Percentiles rank a stretch among this genome's conserved stretches.
Evolutionary conservation across 768 basidiomycete genomes (phyloP).

Genomic region (Trametopsis cervina): DNA sequence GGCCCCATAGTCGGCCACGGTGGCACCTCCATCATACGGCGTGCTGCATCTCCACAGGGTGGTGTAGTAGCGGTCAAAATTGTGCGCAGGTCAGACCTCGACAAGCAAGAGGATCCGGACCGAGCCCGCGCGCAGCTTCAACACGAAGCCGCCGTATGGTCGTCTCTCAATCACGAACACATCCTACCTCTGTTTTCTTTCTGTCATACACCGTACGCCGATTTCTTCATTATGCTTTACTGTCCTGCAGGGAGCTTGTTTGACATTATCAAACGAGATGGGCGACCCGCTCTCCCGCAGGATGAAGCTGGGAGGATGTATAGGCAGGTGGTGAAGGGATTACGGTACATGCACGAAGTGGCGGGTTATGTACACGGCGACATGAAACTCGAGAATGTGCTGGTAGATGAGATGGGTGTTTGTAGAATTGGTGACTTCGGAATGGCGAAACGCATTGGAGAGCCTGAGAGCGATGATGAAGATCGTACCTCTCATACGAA

Average conservation of each 20-base stretch:
- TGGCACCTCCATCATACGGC: constrained; percentile 74
- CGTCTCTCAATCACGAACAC: constrained; percentile 74
- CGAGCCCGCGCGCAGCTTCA: constrained; percentile 50
- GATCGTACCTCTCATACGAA: constrained; percentile 6
- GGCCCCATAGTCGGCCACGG: constrained; percentile 75
- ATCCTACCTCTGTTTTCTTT: constrained; percentile 76
- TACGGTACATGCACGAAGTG: constrained; percentile 77
- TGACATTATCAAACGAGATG: constrained; percentile 72
- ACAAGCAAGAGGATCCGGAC: constrained; percentile 42
- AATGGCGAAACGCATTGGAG: constrained; percentile 62
- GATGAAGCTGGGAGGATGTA: constrained; percentile 85
- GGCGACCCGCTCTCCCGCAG: constrained; percentile 57
- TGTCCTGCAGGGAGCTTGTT: constrained; percentile 84
- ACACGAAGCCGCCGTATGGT: constrained; percentile 70
- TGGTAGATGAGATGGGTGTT: constrained; percentile 84
- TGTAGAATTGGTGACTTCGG: constrained; percentile 87
- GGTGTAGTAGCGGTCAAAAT: constrained; percentile 80
- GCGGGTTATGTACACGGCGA: constrained; percentile 84
- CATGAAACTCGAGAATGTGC: constrained; percentile 94
- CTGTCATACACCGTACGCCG: constrained; percentile 51
- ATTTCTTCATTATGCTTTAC: constrained; percentile 76
- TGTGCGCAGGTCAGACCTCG: constrained; percentile 51
- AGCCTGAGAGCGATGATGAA: constrained; percentile 28
- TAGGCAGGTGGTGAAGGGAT: constrained; percentile 74
- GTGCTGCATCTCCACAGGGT: constrained; percentile 54